Conservation (phyloP, 139 green algal species). For the Tetraselmis striata region DNA sequence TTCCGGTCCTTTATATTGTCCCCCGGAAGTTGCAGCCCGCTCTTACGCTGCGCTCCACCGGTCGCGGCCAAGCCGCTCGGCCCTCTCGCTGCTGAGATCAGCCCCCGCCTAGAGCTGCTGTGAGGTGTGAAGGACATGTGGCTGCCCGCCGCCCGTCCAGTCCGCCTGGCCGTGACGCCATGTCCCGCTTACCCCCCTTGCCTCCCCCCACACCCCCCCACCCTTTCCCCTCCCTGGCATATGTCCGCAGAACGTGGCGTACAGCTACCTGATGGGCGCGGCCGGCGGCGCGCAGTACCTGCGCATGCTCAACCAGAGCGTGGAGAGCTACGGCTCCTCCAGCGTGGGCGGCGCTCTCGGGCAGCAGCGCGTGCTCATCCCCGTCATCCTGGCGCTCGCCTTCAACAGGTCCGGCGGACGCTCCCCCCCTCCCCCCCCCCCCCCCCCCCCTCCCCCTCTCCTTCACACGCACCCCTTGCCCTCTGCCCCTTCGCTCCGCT, state of each 20-base stretch:
- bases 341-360: constrained; percentile 31
- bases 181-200: too few species aligned
- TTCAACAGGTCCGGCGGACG: constrained; percentile 69
- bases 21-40: too few species aligned
- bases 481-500: too few species aligned
- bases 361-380: constrained; percentile 79
- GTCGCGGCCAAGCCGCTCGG: too few species aligned
- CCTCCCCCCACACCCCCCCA: not conserved
- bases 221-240: not conserved
- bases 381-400: constrained; percentile 70
- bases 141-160: too few species aligned
- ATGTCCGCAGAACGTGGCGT: constrained; percentile 46
- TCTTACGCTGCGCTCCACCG: too few species aligned
- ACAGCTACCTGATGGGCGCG: constrained; percentile 73
- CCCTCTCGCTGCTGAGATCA: too few species aligned
- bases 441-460: not conserved
- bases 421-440: not conserved
- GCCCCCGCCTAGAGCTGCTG: too few species aligned
- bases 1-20: too few species aligned
- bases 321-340: constrained; percentile 7
- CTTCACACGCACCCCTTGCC: too few species aligned
- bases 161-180: too few species aligned
- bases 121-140: too few species aligned
- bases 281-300: constrained; percentile 77
- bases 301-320: constrained; percentile 56